These are phyloP conservation scores for Dunaliella primolecta DNA, from an alignment of 139 green algal genomes.

Conservation along the genomic window DNA sequence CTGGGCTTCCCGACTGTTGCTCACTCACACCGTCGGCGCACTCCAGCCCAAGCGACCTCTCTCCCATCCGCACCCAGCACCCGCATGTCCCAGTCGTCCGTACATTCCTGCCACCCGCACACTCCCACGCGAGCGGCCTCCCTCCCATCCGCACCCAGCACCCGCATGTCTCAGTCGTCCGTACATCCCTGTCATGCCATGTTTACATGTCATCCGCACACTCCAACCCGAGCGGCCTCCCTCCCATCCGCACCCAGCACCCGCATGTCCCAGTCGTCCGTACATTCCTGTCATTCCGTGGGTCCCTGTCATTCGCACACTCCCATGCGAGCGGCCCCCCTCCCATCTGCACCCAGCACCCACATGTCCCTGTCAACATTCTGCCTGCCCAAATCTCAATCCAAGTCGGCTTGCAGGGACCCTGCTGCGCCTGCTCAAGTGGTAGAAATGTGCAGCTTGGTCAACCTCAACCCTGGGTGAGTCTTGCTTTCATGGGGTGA, in stretches of 20 bases:
- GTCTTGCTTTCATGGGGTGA: not conserved
- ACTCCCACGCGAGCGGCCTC: not conserved
- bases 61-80: not conserved
- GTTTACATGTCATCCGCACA: too few relatives aligned
- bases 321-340: not conserved
- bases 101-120: not conserved
- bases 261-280: not conserved
- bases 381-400: too few relatives aligned
- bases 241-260: not conserved
- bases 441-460: conserved; percentile 15
- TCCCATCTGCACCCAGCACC: not conserved
- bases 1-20: too few relatives aligned
- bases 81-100: not conserved
- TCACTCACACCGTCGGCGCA: too few relatives aligned
- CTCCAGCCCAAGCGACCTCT: not conserved
- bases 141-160: not conserved
- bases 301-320: too few relatives aligned
- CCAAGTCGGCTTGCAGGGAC: too few relatives aligned
- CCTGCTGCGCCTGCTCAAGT: not conserved
- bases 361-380: not conserved
- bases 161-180: not conserved
- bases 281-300: not conserved
- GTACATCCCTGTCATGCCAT: not conserved
- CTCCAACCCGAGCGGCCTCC: not conserved
- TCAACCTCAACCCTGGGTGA: not conserved